These are phyloP conservation scores for Erucastrum elatum DNA, from an alignment of 345 rosid genomes.

Conservation along the genomic window DNA sequence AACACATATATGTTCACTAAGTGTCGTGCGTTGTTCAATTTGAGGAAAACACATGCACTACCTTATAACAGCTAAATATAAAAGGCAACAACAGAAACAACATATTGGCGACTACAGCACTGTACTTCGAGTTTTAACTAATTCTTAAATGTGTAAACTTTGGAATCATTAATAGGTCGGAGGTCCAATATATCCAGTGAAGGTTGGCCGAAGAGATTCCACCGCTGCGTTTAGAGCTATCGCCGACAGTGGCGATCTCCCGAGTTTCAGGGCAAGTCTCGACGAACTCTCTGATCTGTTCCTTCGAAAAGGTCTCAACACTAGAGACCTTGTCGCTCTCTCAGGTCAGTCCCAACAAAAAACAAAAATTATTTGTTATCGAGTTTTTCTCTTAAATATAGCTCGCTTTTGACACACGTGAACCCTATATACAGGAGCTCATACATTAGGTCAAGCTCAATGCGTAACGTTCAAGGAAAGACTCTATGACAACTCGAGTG, in stretches of 20 bases:
- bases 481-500: slow-evolving; percentile 48
- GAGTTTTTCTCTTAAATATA: not conserved
- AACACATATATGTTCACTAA: not conserved
- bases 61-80: not conserved
- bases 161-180: slow-evolving; percentile 39
- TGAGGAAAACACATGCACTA: not conserved
- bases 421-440: slow-evolving; percentile 43
- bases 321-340: slow-evolving; percentile 64
- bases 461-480: slow-evolving; percentile 46
- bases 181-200: slow-evolving; percentile 48
- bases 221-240: slow-evolving; percentile 43
- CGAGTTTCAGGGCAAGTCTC: slow-evolving; percentile 43
- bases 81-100: not conserved
- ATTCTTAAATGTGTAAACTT: not conserved
- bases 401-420: slow-evolving; percentile 14
- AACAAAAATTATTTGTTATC: not conserved
- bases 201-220: slow-evolving; percentile 60
- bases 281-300: slow-evolving; percentile 44
- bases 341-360: slow-evolving; percentile 39
- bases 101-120: not conserved
- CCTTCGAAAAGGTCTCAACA: slow-evolving; percentile 48
- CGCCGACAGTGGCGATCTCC: slow-evolving; percentile 47
- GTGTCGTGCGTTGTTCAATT: not conserved
- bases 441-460: slow-evolving; percentile 60
- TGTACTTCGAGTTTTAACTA: not conserved